Evolutionary conservation across 345 rosid genomes (phyloP).

Genomic region (Salix purpurea): DNA sequence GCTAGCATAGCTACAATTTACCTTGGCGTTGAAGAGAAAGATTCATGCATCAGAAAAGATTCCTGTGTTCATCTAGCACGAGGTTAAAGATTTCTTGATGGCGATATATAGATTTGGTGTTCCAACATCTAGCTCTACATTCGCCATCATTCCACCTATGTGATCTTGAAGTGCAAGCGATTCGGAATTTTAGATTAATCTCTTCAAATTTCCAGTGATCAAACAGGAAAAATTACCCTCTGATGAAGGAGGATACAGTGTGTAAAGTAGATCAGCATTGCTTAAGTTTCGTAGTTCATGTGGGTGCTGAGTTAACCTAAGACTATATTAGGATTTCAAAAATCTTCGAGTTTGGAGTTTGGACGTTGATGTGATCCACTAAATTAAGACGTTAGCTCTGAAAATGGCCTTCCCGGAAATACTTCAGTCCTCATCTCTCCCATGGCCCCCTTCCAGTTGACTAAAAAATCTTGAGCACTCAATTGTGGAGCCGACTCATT

Average conservation of each 20-base stretch:
- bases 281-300: not conserved
- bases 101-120: conserved; percentile 15
- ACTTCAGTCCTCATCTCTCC: no score
- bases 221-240: not conserved
- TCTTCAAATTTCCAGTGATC: not conserved
- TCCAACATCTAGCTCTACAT: not conserved
- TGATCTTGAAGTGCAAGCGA: not conserved
- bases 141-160: conserved; percentile 7
- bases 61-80: conserved; percentile 14
- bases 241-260: not conserved
- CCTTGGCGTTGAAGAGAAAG: conserved; percentile 49
- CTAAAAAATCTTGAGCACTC: no score
- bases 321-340: not conserved
- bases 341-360: not conserved
- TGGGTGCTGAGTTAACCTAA: no score
- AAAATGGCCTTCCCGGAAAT: no score
- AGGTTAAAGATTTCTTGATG: conserved; percentile 28
- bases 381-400: no score
- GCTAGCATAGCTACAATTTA: conserved; percentile 8
- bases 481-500: no score
- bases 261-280: not conserved
- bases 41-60: not conserved
- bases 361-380: not conserved
- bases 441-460: no score
- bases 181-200: not conserved